Conservation (phyloP, 1,284 basidiomycete genomes). For the Trichosporon sp. region DNA sequence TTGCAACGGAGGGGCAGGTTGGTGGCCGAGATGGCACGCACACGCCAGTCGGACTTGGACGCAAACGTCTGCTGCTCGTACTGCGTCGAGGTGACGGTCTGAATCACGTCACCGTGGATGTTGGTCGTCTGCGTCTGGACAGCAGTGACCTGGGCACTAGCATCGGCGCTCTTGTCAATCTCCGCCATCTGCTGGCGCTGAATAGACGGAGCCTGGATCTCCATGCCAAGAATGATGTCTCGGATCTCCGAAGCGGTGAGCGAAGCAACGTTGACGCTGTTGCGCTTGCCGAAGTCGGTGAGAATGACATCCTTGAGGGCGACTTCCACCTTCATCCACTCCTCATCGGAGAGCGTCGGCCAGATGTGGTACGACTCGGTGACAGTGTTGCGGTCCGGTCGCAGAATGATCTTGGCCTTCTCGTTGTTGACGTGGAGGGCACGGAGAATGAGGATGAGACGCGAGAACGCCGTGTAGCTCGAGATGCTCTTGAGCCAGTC, state of each 20-base stretch:
- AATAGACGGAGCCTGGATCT: conserved; percentile 57
- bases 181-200: conserved; percentile 99
- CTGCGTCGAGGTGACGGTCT: conserved; percentile 93
- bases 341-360: conserved; percentile 90
- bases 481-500: conserved; percentile 99
- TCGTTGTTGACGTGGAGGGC: conserved; percentile 99
- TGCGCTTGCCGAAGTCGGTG: conserved; percentile 96
- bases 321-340: conserved; percentile 99
- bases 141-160: conserved; percentile 91
- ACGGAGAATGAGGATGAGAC: conserved; percentile 89
- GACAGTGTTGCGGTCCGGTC: conserved; percentile 88
- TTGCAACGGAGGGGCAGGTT: conserved; percentile 93
- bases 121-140: conserved; percentile 97
- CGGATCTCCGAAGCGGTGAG: conserved; percentile 93
- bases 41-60: conserved; percentile 98
- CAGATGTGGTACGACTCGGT: conserved; percentile 98
- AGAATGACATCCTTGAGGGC: conserved; percentile 92
- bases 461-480: conserved; percentile 98
- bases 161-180: conserved; percentile 91
- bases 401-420: conserved; percentile 92
- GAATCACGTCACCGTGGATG: conserved; percentile 93
- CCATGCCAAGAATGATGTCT: conserved; percentile 94
- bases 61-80: conserved; percentile 98
- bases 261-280: conserved; percentile 97
- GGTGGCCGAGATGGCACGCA: conserved; percentile 91